phyloP scores from a whole-genome alignment of 805 yeast species.

The Naumovozyma baii region DNA sequence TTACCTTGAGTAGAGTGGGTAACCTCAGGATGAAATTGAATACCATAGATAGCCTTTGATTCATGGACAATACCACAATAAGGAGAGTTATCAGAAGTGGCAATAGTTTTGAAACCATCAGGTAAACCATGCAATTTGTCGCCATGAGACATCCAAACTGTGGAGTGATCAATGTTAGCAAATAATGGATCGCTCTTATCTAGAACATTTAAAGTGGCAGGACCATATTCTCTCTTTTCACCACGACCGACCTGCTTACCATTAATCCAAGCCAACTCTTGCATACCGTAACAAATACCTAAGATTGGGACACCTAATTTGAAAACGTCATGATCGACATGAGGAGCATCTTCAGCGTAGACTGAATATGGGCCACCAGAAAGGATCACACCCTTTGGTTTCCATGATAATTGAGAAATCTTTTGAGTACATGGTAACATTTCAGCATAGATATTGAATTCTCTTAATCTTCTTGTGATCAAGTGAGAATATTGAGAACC shows the following conservation, averaged over 20 bases:
- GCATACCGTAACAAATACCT: conserved; percentile 99
- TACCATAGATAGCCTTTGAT: conserved; percentile 71
- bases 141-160: conserved; percentile 99
- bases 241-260: conserved; percentile 88
- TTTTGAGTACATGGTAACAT: conserved; percentile 99
- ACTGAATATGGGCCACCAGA: conserved; percentile 99
- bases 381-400: conserved; percentile 89
- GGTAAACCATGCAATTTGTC: conserved; percentile 91
- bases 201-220: conserved; percentile 74
- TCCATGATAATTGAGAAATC: conserved; percentile 84
- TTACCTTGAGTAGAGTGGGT: conserved; percentile 93
- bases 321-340: conserved; percentile 90
- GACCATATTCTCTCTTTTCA: conserved; percentile 97
- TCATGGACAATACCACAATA: conserved; percentile 84
- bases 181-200: conserved; percentile 64
- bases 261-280: conserved; percentile 96
- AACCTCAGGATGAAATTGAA: conserved; percentile 98
- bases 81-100: conserved; percentile 90
- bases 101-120: conserved; percentile 77
- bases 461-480: conserved; percentile 95
- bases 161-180: conserved; percentile 83
- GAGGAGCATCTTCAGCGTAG: conserved; percentile 91
- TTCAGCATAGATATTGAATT: conserved; percentile 95
- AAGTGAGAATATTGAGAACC: conserved; percentile 97
- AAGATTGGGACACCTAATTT: conserved; percentile 85